Conservation (phyloP, 345 rosid genomes). For the Rubroshorea leprosula region DNA sequence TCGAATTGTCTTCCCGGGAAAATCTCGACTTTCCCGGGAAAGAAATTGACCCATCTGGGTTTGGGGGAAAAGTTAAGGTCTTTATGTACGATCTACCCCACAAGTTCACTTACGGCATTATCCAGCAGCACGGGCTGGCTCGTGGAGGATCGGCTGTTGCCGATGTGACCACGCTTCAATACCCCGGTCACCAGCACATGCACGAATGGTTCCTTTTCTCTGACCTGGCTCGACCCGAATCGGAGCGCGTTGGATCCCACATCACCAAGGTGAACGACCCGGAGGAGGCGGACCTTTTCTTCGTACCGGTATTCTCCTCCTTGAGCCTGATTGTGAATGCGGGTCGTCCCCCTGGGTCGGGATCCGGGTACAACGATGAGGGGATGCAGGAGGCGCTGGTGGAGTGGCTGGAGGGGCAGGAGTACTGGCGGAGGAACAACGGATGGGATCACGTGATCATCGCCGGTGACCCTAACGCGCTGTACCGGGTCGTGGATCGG, state of each 20-base stretch:
- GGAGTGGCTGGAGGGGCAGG: constrained; percentile 78
- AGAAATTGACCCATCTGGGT: not conserved
- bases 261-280: constrained; percentile 58
- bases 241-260: constrained; percentile 64
- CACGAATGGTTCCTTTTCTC: constrained; percentile 89
- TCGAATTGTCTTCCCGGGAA: constrained; percentile 20
- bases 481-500: constrained; percentile 56
- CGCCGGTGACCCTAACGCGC: constrained; percentile 92
- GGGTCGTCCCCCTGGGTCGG: constrained; percentile 34
- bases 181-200: constrained; percentile 99
- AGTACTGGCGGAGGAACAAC: constrained; percentile 69
- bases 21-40: constrained; percentile 7
- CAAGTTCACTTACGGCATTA: constrained; percentile 71
- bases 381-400: constrained; percentile 71
- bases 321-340: constrained; percentile 69
- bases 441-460: constrained; percentile 80
- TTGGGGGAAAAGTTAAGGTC: constrained; percentile 28
- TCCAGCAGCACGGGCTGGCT: constrained; percentile 67
- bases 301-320: constrained; percentile 81
- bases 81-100: constrained; percentile 84
- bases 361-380: constrained; percentile 68
- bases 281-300: constrained; percentile 79
- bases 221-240: constrained; percentile 54
- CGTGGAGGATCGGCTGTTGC: constrained; percentile 48
- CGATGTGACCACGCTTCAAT: constrained; percentile 47